Evolutionary conservation across 768 basidiomycete genomes (phyloP).

Genomic region (Punctularia strigosozonata): DNA sequence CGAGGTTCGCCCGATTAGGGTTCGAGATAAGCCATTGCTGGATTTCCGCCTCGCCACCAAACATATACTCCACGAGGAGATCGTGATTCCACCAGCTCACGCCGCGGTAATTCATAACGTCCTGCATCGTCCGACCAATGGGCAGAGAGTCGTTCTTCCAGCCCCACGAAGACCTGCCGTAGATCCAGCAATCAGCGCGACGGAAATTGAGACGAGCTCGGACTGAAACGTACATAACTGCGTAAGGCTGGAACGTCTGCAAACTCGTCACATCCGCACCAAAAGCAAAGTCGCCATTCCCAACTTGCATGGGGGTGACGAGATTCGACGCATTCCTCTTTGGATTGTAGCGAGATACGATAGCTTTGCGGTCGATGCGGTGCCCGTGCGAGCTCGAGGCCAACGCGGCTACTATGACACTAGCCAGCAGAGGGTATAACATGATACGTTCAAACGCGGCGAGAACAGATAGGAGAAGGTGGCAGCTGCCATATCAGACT

Average conservation of each 20-base stretch:
- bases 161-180: conserved; percentile 49
- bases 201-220: too few relatives aligned
- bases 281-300: conserved; percentile 53
- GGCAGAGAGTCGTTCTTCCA: conserved; percentile 52
- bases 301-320: conserved; percentile 44
- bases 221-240: too few relatives aligned
- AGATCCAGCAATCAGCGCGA: too few relatives aligned
- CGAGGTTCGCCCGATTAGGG: conserved; percentile 46
- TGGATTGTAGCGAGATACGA: conserved; percentile 41
- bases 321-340: conserved; percentile 31
- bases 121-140: conserved; percentile 24
- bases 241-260: conserved; percentile 44
- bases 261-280: conserved; percentile 46
- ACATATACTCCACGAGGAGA: conserved; percentile 36
- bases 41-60: conserved; percentile 30
- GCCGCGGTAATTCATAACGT: conserved; percentile 36
- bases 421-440: too few relatives aligned
- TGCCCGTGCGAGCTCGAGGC: too few relatives aligned
- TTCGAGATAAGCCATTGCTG: conserved; percentile 47
- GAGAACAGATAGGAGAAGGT: too few relatives aligned
- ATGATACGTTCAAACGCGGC: too few relatives aligned
- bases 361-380: conserved; percentile 28
- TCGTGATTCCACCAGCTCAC: conserved; percentile 40
- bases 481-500: too few relatives aligned
- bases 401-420: too few relatives aligned